Base-by-base conservation (phyloP, 1,284 basidiomycete genomes). In the Vanrija sp. region DNA sequence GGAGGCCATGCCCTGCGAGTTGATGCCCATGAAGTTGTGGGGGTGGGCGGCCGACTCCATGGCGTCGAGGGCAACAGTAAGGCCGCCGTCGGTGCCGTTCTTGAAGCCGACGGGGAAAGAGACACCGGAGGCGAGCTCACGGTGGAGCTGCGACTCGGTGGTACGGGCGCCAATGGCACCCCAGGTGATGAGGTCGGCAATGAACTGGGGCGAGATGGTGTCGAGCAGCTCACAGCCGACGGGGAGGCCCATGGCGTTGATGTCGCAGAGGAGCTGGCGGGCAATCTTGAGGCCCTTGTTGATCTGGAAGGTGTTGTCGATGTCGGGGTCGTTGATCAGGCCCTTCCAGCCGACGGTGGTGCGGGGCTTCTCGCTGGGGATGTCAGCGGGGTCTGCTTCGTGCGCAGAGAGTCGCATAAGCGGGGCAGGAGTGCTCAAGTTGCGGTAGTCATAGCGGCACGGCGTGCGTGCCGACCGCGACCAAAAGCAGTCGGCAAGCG, bases 1-100 rank as follows among this genome's bases (percentile, higher is more conserved):
- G 38, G 92, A 83, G 18, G 94, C 93, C 54, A 97, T 85, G 46
- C 83, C 94, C 61, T 95, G 89, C 71, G 91, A 88, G 50, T 94
- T 97, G 61, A 99, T 94, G 69, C 93, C 94, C 85, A 99, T 91
- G 83, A 99, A 99, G 52, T 89, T 89, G 78, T 98, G 95, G 18
- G 92, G 89, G 73, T 92, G 88, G 6, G 86, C 87, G 12, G 92
- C 86, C 0, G 91, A 88, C 62, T 88, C 86, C 89, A 98, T 98
- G 15, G 96, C 95, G 77, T 99, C 95, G 53, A 98, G 88, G 5
- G 95, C 94, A 40, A 80, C 75, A 60, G 80, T 69, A 62, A 91
- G 86, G 45, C 87, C 88, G 49, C 95, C 95, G 74, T 98, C 94
- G 6, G 95, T 98, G 52, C 94, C 94, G 76, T 98, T 98, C 79